Evolutionary conservation across 208 protist species (phyloP), one percentile per base, ranked within the genome.

Genomic region (Trypanosoma boissoni): DNA sequence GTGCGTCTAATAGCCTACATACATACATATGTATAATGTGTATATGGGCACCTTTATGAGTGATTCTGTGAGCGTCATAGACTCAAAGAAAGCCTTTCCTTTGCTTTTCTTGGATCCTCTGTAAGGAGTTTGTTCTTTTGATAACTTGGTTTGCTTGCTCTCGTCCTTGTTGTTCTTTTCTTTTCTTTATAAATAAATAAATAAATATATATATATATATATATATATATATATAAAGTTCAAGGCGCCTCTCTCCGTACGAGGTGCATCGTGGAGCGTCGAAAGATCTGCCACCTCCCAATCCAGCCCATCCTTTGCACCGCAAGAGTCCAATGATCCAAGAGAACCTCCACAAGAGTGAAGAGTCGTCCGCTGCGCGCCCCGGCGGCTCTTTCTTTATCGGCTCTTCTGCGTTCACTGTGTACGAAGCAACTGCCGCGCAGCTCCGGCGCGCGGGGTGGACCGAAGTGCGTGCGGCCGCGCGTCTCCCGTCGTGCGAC

Each of bases 341-440:
- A n/a, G n/a, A n/a, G n/a, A n/a, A n/a, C n/a, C n/a, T n/a, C n/a
- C n/a, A n/a, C n/a, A n/a, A n/a, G n/a, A n/a, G n/a, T n/a, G n/a
- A n/a, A n/a, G n/a, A n/a, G n/a, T 16, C 12, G 34, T 39, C 34
- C 8, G 12, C 8, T 54, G 32, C 3, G 32, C 0, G 10, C 8
- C 43, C 55, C 2, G 26, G 28, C 6, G 52, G 59, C 20, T 34
- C 12, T 42, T 80, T 74, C 59, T 90, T 86, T 56, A 28, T 88
- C 7, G 83, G 86, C 32, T 52, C 68, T 10, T 81, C 72, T 10
- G 68, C 50, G 45, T 96, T 96, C 67, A 90, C 80, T 27, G 86
- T 96, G 23, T 96, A 91, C 53, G 86, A 92, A 42, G 84, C 88
- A 48, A 90, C 89, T 76, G 77, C 69, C n/a, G 32, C 45, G 42